Evolutionary conservation across 768 basidiomycete species (phyloP).

Genomic region (Lactifluus volemus): DNA sequence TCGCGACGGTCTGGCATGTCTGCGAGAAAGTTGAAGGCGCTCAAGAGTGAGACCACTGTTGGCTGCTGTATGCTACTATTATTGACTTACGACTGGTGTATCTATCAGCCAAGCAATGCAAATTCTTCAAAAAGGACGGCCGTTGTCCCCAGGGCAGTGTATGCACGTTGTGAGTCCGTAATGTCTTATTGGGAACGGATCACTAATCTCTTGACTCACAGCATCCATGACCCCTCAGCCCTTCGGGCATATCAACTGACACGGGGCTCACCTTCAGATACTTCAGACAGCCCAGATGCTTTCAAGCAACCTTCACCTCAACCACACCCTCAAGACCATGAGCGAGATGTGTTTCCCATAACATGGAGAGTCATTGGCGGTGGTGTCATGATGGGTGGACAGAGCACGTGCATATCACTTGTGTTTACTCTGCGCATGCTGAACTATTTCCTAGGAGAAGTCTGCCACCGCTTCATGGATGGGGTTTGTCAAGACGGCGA

Average conservation of each 20-base stretch:
- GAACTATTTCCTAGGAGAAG: constrained; percentile 19
- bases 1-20: constrained; percentile 6
- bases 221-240: constrained; percentile 8
- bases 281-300: not conserved
- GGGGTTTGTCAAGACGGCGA: constrained; percentile 23
- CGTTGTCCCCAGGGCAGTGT: constrained; percentile 13
- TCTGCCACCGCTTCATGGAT: constrained; percentile 23
- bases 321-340: not conserved
- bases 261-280: not conserved
- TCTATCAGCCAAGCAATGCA: constrained; percentile 17
- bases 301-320: not conserved
- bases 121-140: constrained; percentile 17
- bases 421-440: not conserved
- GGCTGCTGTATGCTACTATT: not conserved
- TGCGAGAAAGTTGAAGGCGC: constrained; percentile 14
- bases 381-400: constrained; percentile 56
- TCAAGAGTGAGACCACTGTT: constrained; percentile 12
- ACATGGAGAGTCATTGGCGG: constrained; percentile 74
- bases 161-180: constrained; percentile 18
- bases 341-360: constrained; percentile 49
- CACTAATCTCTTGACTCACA: not conserved
- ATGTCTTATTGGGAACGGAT: not conserved
- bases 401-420: constrained; percentile 17
- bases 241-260: not conserved
- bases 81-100: not conserved